Evolutionary conservation across 441 rosid genomes (phyloP).

Genomic region (Melastoma candidum): DNA sequence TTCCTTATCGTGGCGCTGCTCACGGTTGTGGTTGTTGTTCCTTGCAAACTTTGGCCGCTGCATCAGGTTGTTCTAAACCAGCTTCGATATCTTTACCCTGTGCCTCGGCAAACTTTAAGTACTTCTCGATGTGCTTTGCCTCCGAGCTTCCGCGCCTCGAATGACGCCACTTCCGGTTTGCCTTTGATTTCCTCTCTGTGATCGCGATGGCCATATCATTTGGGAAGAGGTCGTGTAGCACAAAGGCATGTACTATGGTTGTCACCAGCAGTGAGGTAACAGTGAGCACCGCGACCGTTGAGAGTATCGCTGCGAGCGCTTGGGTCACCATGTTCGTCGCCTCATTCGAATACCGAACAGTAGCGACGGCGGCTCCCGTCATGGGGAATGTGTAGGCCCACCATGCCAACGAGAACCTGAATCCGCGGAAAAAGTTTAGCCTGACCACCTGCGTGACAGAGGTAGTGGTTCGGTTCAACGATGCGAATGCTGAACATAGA

Average conservation of each 20-base stretch:
- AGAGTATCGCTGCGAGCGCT: constrained; percentile 33
- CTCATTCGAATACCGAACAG: constrained; percentile 58
- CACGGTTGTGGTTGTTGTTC: too few relatives aligned
- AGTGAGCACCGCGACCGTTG: constrained; percentile 37
- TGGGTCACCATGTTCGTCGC: constrained; percentile 40
- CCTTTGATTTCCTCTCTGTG: constrained; percentile 44
- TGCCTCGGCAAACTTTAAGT: constrained; percentile 29
- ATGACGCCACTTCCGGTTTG: constrained; percentile 42
- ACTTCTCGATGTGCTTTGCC: constrained; percentile 30
- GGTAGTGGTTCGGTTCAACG: neutral
- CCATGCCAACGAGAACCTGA: constrained; percentile 88
- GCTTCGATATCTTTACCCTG: constrained; percentile 41
- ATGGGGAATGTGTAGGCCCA: constrained; percentile 96
- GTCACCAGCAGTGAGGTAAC: constrained; percentile 46
- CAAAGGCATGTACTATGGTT: constrained; percentile 62
- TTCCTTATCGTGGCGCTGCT: too few relatives aligned
- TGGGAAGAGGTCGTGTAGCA: constrained; percentile 62
- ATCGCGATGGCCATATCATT: constrained; percentile 87
- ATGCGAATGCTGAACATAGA: neutral
- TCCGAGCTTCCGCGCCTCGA: constrained; percentile 29
- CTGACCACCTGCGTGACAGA: constrained; percentile 56
- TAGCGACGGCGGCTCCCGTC: constrained; percentile 77
- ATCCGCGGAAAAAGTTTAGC: constrained; percentile 68
- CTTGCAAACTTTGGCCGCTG: neutral
- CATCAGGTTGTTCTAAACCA: constrained; percentile 8